These are phyloP conservation scores for Aspergillus biplanus DNA, from an alignment of 495 filamentous ascomycete species.

Conservation along the genomic window DNA sequence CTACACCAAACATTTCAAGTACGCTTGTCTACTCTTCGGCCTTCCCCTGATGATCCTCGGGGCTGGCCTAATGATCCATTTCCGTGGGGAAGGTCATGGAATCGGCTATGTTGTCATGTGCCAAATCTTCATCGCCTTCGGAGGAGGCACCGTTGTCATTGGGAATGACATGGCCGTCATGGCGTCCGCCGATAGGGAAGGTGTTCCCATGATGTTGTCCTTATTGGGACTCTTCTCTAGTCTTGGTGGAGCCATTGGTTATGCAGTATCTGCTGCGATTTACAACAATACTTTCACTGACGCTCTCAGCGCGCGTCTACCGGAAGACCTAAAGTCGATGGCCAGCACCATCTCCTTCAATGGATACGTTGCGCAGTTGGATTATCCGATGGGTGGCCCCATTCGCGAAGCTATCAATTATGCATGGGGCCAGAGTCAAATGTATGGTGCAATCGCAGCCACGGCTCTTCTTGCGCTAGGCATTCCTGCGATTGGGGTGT, in stretches of 20 bases:
- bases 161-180: slow-evolving; percentile 74
- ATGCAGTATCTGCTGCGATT: slow-evolving; percentile 66
- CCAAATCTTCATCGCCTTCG: slow-evolving; percentile 78
- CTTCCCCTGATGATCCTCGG: slow-evolving; percentile 66
- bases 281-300: slow-evolving; percentile 67
- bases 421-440: slow-evolving; percentile 65
- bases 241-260: slow-evolving; percentile 72
- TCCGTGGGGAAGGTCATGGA: slow-evolving; percentile 61
- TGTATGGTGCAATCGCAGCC: slow-evolving; percentile 60
- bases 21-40: slow-evolving; percentile 61
- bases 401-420: slow-evolving; percentile 58
- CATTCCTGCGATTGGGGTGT: slow-evolving; percentile 43
- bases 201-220: slow-evolving; percentile 73
- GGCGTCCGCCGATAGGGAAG: slow-evolving; percentile 63
- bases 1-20: slow-evolving; percentile 59
- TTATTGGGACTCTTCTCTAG: slow-evolving; percentile 66
- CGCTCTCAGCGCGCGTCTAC: slow-evolving; percentile 47
- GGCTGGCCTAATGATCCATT: slow-evolving; percentile 68
- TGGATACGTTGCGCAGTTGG: slow-evolving; percentile 52
- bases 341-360: slow-evolving; percentile 51
- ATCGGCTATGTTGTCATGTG: slow-evolving; percentile 76
- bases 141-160: slow-evolving; percentile 67
- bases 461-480: slow-evolving; percentile 42
- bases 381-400: slow-evolving; percentile 55
- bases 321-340: slow-evolving; percentile 49